Evolutionary conservation across 192 early-diverging fungal genomes (phyloP).

Genomic region (Coemansia sp.): DNA sequence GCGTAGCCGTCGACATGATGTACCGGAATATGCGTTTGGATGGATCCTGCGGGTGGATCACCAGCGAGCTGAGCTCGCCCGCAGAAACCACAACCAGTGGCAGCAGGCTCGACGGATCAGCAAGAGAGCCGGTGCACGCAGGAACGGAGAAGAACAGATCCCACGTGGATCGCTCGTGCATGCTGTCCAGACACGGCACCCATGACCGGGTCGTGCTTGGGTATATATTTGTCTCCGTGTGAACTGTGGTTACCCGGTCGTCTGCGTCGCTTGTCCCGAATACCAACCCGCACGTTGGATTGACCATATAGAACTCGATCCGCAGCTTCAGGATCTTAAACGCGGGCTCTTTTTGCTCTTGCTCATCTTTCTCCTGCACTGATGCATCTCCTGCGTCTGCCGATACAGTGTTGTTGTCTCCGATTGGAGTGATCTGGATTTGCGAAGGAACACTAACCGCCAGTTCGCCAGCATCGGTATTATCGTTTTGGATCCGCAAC

Average conservation of each 20-base stretch:
- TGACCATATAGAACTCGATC: slow-evolving; percentile 48
- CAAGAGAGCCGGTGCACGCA: slow-evolving; percentile 20
- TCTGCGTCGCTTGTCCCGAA: slow-evolving; percentile 18
- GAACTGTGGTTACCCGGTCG: slow-evolving; percentile 26
- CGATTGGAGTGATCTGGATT: slow-evolving; percentile 2
- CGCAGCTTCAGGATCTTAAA: slow-evolving; percentile 21
- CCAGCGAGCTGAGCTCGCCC: slow-evolving; percentile 70
- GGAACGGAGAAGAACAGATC: slow-evolving; percentile 75
- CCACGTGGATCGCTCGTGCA: slow-evolving; percentile 73
- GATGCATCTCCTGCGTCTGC: background rate
- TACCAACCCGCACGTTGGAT: slow-evolving; percentile 31
- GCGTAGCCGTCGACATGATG: slow-evolving; percentile 63
- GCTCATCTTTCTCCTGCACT: background rate
- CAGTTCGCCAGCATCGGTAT: slow-evolving; percentile 23
- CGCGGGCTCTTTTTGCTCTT: background rate
- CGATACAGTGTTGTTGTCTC: background rate
- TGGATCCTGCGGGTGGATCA: slow-evolving; percentile 61
- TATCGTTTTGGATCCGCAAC: slow-evolving; percentile 12
- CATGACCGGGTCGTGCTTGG: slow-evolving; percentile 70
- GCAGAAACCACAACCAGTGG: slow-evolving; percentile 57
- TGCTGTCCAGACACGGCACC: slow-evolving; percentile 76
- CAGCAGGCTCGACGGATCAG: slow-evolving; percentile 10
- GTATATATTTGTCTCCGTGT: slow-evolving; percentile 67
- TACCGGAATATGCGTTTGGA: slow-evolving; percentile 68
- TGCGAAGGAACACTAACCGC: slow-evolving; percentile 23